Conservation (phyloP, 306 rosid genomes). For the Begonia fuchsioides region DNA sequence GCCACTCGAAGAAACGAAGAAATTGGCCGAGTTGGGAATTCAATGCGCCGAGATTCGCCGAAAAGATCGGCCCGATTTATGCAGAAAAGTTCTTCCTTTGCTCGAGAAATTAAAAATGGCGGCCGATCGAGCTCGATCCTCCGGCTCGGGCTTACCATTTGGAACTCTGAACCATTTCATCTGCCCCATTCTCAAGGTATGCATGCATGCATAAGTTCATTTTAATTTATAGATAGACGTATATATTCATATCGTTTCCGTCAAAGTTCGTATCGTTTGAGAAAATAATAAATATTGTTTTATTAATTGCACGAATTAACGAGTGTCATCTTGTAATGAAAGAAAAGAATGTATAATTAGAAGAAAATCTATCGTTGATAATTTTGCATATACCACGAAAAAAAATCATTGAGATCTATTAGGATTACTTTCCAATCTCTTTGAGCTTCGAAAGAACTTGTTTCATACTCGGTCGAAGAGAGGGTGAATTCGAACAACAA, state of each 20-base stretch:
- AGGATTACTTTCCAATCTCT: slow-evolving; percentile 40
- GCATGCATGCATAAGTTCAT: not conserved
- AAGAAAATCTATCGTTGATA: no score
- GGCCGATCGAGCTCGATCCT: slow-evolving; percentile 35
- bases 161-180: slow-evolving; percentile 73
- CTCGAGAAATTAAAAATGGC: slow-evolving; percentile 52
- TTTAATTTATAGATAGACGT: no score
- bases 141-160: slow-evolving; percentile 21
- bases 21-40: slow-evolving; percentile 58
- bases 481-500: slow-evolving; percentile 75
- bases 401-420: no score
- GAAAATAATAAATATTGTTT: no score
- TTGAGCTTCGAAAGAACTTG: slow-evolving; percentile 67
- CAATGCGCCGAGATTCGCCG: slow-evolving; percentile 81
- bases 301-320: no score
- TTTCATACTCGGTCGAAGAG: slow-evolving; percentile 62
- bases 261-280: no score
- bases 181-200: slow-evolving; percentile 88
- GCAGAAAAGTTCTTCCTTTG: slow-evolving; percentile 51
- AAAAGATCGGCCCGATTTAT: slow-evolving; percentile 72
- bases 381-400: no score
- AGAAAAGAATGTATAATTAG: no score
- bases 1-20: slow-evolving; percentile 66
- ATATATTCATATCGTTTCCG: no score
- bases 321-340: no score